Conservation (phyloP, 768 basidiomycete genomes). For the Russula olivacea region DNA sequence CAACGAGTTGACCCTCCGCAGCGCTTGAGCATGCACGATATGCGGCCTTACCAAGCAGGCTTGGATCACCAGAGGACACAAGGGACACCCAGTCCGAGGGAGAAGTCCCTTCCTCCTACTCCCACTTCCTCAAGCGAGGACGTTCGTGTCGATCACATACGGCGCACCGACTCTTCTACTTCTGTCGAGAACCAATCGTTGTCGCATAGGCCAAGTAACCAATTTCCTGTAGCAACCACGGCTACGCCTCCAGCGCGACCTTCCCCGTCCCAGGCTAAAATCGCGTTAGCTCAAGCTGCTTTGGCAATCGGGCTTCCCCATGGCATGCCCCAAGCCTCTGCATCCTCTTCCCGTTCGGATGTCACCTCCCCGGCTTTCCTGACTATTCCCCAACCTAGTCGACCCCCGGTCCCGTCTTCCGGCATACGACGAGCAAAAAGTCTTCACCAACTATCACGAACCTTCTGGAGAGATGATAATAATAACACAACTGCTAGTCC, state of each 20-base stretch:
- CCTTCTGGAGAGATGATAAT: constrained; percentile 25
- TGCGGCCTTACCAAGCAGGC: constrained; percentile 28
- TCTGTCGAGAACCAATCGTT: neutral
- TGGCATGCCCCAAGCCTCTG: constrained; percentile 39
- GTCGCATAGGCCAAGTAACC: neutral
- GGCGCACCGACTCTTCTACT: neutral
- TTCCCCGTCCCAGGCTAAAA: constrained; percentile 30
- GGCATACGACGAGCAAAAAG: constrained; percentile 49
- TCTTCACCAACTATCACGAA: constrained; percentile 38
- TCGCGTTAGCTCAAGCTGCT: constrained; percentile 50
- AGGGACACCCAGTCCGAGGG: constrained; percentile 2
- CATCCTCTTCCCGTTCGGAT: constrained; percentile 41
- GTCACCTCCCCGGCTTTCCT: constrained; percentile 46
- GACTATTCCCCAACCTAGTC: constrained; percentile 27
- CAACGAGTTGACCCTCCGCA: constrained; percentile 29
- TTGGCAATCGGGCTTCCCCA: constrained; percentile 55
- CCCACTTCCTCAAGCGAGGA: constrained; percentile 27
- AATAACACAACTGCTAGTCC: constrained; percentile 22
- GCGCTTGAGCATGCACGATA: constrained; percentile 30
- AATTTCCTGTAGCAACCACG: neutral
- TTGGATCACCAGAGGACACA: constrained; percentile 6
- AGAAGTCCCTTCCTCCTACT: constrained; percentile 35
- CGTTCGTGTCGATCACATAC: constrained; percentile 5
- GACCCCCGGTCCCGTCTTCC: constrained; percentile 22
- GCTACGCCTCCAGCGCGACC: neutral